Percentiles rank a stretch among this genome's conserved stretches.
phyloP scores from a whole-genome alignment of 192 early-diverging fungal species.

The Coemansia sp. region DNA sequence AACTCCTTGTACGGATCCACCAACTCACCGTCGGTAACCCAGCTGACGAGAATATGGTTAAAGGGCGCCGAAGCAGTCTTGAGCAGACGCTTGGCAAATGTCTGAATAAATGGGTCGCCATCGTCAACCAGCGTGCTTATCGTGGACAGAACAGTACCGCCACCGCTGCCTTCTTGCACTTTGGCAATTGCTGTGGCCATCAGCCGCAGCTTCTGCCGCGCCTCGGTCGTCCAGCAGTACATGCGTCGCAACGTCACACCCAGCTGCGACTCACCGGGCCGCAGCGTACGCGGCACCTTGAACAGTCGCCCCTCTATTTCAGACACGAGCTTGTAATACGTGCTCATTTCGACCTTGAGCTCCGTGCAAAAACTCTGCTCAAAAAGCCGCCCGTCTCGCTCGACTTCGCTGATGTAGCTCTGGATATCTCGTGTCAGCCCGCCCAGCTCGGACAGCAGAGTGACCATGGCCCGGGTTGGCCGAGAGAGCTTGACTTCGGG shows the following conservation, averaged over 20 bases:
- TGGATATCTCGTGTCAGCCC: slow-evolving; percentile 68
- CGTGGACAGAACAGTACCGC: slow-evolving; percentile 52
- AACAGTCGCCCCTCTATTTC: slow-evolving; percentile 76
- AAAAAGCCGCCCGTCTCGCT: slow-evolving; percentile 26
- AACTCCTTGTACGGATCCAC: slow-evolving; percentile 91
- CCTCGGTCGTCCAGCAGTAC: slow-evolving; percentile 80
- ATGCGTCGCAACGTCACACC: slow-evolving; percentile 81
- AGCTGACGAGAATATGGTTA: slow-evolving; percentile 81
- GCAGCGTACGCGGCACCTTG: slow-evolving; percentile 40
- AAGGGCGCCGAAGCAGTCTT: slow-evolving; percentile 81
- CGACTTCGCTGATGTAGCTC: slow-evolving; percentile 52
- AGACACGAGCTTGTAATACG: slow-evolving; percentile 86
- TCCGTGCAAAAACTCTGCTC: slow-evolving; percentile 76
- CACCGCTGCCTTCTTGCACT: slow-evolving; percentile 37
- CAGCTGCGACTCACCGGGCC: slow-evolving; percentile 49
- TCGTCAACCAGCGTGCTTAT: slow-evolving; percentile 84
- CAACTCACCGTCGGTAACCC: slow-evolving; percentile 94
- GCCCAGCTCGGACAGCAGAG: slow-evolving; percentile 73
- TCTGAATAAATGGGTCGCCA: slow-evolving; percentile 85
- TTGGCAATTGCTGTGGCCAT: slow-evolving; percentile 57
- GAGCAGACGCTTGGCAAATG: slow-evolving; percentile 73
- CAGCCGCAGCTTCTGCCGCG: slow-evolving; percentile 70
- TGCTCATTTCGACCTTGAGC: slow-evolving; percentile 72
- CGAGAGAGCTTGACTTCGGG: slow-evolving; percentile 52
- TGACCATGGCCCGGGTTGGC: slow-evolving; percentile 65